Evolutionary conservation across 169 alveolate genomes (phyloP), one percentile per base, ranked within the genome.

Genomic region (Toxoplasma gondii): DNA sequence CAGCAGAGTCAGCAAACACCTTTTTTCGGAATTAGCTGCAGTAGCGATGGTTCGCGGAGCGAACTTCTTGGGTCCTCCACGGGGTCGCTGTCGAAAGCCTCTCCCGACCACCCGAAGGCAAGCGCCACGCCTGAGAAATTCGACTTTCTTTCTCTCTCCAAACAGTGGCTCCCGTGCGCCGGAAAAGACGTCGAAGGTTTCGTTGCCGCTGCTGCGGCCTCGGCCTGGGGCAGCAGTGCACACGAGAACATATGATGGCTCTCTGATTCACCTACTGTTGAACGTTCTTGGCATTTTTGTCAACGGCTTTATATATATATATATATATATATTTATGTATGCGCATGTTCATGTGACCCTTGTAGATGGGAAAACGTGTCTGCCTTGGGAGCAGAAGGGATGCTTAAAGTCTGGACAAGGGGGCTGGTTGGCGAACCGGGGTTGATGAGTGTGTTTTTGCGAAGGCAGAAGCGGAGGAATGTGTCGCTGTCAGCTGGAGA

Each of bases 21-120:
- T 19, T 44, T 43, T 38, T 82, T 82, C 41, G 90, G 90, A 22
- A 34, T 82, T 0, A 82, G 90, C 67, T 82, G 90, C 90, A 82
- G 90, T 49, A 43, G 69, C 34, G 90, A 82, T 31, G 90, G 69
- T 5, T 4, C 90, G 36, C 69, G 39, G n/a, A 78, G 86, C 22
- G 86, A 78, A 78, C 49, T 78, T 17, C 86, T 78, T 31, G 86
- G n/a, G 5, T 78, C 86, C n/a, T 78, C 86, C 45, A 78, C 45
- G 24, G 86, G n/a, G 44, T 38, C 86, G 86, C 44, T 27, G n/a
- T 78, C 86, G 29, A 64, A 64, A 64, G 74, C 29, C 9, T n/a
- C 86, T n/a, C 86, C 86, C 27, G 4, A 78, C n/a, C 49, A 19
- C 44, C n/a, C 43, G 86, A 31, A 64, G 7, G 34, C n/a, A 27